Base-by-base conservation (phyloP, 192 early-diverging fungal species). In the Diversispora epigaea region DNA sequence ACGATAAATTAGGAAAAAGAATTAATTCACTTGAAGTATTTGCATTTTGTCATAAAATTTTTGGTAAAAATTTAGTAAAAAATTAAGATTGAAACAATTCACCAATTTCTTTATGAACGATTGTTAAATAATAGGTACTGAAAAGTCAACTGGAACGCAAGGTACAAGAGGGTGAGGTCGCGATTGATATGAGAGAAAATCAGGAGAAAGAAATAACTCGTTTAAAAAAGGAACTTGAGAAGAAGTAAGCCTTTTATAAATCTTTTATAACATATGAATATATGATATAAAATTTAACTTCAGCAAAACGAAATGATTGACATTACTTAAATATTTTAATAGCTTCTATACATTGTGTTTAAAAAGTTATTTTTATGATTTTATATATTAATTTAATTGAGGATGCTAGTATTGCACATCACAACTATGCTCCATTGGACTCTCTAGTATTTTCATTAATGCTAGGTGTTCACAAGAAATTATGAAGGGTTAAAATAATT, bases 401-500 rank as follows among this genome's bases (percentile, higher is more conserved):
- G 32, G 63, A 41, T 41, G 40, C 63, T 40, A 40, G 63, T 65
- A 44, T 65, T 65, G 25, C 63, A 44, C 21, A 43, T n/a, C n/a
- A 21, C 46, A 9, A 49, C 22, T 64, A 64, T 41, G 11, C 62
- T 22, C 14, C 22, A 11, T 14, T 40, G 22, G 62, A 41, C 41
- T n/a, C 65, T 15, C 65, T 68, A 68, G 65, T 44, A 68, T 68
- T 68, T 2, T 44, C 66, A 68, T 40, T 45, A 14, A n/a, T 49
- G 11, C 66, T 68, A 68, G 46, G 17, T 49, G 66, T 9, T n/a
- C 17, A 32, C 21, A 9, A 22, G 58, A 61, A 22, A 17, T 54
- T 54, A 17, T 17, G n/a, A 54, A 17, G 14, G 11, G 4, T 54
- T 54, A 12, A 54, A 54, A 52, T 17, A 54, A 54, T 10, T 54